These are phyloP conservation scores for Apiospora rasikravindrae DNA, from an alignment of 2,329 filamentous ascomycete species.

Conservation along the genomic window DNA sequence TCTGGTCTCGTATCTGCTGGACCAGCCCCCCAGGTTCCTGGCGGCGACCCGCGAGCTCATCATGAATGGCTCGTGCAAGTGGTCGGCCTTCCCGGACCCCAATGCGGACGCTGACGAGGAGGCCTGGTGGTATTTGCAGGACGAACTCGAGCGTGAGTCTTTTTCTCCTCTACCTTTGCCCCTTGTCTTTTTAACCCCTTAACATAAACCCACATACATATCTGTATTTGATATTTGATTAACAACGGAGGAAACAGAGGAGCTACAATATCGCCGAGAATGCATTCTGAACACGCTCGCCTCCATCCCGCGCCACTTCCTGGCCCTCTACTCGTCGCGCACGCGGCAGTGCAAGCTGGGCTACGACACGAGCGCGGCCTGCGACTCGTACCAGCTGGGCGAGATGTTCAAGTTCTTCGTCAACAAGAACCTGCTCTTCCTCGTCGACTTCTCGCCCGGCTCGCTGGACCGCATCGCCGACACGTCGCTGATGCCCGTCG, in stretches of 20 bases:
- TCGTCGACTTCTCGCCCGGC: conserved; percentile 60
- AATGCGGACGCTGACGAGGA: conserved; percentile 40
- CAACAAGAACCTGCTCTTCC: conserved; percentile 63
- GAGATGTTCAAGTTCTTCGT: conserved; percentile 77
- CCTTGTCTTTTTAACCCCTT: neutral
- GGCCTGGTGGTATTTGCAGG: conserved; percentile 74
- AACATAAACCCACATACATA: neutral
- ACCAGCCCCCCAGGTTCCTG: conserved; percentile 65
- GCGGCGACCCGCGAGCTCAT: conserved; percentile 70
- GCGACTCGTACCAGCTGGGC: conserved; percentile 79
- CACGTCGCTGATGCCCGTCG: conserved; percentile 64
- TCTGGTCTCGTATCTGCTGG: conserved; percentile 68
- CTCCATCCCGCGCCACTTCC: conserved; percentile 71
- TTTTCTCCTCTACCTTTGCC: neutral
- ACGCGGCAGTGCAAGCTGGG: conserved; percentile 71
- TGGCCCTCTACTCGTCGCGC: conserved; percentile 70
- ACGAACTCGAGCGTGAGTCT: conserved; percentile 66
- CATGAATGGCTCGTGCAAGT: conserved; percentile 65
- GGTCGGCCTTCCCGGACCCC: conserved; percentile 50
- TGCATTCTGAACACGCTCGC: conserved; percentile 72
- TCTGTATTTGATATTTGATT: neutral
- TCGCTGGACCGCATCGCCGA: conserved; percentile 52
- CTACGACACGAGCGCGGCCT: conserved; percentile 74
- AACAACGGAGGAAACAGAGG: conserved; percentile 50
- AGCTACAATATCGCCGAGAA: conserved; percentile 69